Evolutionary conservation across 2,329 filamentous ascomycete species (phyloP).

Genomic region (Fusarium goolgardi): DNA sequence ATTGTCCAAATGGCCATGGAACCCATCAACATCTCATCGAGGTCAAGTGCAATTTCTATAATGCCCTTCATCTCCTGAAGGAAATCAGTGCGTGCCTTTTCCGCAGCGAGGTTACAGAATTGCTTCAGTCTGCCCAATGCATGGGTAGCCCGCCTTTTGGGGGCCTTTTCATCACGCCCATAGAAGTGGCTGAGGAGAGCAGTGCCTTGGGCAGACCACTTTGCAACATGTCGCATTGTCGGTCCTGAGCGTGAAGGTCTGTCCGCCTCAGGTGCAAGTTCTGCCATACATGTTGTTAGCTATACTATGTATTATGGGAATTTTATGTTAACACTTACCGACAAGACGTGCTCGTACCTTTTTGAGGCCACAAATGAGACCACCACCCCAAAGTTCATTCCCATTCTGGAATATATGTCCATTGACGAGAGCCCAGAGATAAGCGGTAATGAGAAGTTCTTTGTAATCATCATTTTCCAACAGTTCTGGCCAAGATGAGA

Average conservation of each 20-base stretch:
- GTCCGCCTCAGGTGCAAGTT: neutral
- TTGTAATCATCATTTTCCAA: neutral
- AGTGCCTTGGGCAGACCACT: conserved; percentile 4
- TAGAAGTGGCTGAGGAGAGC: neutral
- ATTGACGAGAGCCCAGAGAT: neutral
- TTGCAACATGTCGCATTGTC: neutral
- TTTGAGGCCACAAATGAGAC: neutral
- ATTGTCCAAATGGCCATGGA: neutral
- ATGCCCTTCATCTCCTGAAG: neutral
- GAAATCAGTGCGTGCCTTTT: neutral
- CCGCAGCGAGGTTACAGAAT: neutral
- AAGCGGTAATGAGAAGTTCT: neutral
- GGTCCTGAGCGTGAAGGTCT: neutral
- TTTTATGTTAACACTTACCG: neutral
- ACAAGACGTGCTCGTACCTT: neutral
- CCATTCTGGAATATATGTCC: neutral
- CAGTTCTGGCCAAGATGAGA: neutral
- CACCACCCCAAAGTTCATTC: neutral
- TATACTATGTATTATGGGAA: too few relatives aligned
- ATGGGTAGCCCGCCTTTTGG: rapidly evolving
- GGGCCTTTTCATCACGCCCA: neutral
- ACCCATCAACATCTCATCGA: conserved; percentile 10
- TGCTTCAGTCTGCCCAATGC: neutral
- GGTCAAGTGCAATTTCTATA: neutral
- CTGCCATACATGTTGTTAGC: neutral